Conservation (phyloP, 768 basidiomycete species). For the Mycena rosella region DNA sequence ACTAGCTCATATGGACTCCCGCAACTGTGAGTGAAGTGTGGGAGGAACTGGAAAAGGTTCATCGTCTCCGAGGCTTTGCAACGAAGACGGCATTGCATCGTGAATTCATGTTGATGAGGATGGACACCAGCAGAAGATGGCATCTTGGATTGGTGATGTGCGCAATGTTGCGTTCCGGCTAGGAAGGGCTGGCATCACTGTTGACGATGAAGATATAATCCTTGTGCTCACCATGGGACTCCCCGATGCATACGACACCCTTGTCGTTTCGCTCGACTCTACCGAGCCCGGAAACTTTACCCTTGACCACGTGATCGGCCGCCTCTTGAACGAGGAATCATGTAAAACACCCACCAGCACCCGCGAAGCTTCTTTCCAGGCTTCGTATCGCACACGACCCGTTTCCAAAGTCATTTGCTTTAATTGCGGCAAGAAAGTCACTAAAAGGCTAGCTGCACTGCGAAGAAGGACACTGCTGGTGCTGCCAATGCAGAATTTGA, state of each 20-base stretch:
- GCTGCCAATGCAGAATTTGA: too few species aligned
- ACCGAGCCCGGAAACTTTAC: neutral
- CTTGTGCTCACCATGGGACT: neutral
- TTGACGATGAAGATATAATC: slow-evolving; percentile 41
- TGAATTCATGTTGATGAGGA: slow-evolving; percentile 38
- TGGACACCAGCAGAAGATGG: slow-evolving; percentile 40
- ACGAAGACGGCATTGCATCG: slow-evolving; percentile 38
- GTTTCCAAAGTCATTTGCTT: neutral
- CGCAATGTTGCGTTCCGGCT: slow-evolving; percentile 35
- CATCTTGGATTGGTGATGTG: slow-evolving; percentile 44
- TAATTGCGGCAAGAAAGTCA: neutral
- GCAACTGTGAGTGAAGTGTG: slow-evolving; percentile 36
- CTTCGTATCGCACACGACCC: neutral
- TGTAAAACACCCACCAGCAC: neutral
- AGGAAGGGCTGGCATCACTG: slow-evolving; percentile 30
- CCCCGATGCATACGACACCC: neutral
- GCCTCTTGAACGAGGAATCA: too few species aligned
- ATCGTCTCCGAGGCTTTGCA: slow-evolving; percentile 42
- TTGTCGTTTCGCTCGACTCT: slow-evolving; percentile 5
- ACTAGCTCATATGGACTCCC: slow-evolving; percentile 35
- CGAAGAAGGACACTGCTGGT: too few species aligned
- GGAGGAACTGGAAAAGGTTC: slow-evolving; percentile 37
- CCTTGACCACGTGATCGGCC: neutral
- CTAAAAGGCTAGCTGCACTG: neutral
- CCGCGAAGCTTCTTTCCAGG: neutral